Percentiles rank a stretch among this genome's conserved stretches.
phyloP scores from a whole-genome alignment of 352 stramenopile genomes.

The Globisporangium barbulae region DNA sequence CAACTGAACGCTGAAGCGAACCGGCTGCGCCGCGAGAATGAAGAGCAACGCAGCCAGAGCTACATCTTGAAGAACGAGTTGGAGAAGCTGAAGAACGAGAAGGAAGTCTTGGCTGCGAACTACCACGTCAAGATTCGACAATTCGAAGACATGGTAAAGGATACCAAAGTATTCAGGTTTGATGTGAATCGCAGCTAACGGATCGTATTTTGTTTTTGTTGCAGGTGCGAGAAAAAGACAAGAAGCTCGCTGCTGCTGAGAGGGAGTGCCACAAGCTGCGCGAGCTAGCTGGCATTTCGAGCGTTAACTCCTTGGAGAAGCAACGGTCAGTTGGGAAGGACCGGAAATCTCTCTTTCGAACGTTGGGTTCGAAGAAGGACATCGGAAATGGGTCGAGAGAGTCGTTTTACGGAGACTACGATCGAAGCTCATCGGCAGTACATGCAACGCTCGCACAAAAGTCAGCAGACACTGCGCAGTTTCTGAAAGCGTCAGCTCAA shows the following conservation, averaged over 20 bases:
- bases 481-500: slow-evolving; percentile 69
- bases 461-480: slow-evolving; percentile 73
- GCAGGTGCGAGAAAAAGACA: slow-evolving; percentile 80
- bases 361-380: slow-evolving; percentile 76
- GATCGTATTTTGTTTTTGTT: not conserved
- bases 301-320: slow-evolving; percentile 20
- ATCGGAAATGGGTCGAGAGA: slow-evolving; percentile 24
- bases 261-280: slow-evolving; percentile 71
- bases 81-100: slow-evolving; percentile 60
- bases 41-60: slow-evolving; percentile 52
- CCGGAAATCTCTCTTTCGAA: slow-evolving; percentile 59
- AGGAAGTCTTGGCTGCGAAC: slow-evolving; percentile 70
- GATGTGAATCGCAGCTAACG: not conserved
- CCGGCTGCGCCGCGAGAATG: slow-evolving; percentile 72
- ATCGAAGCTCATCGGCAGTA: slow-evolving; percentile 45
- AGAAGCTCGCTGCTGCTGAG: slow-evolving; percentile 70
- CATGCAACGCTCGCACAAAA: slow-evolving; percentile 61
- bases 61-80: slow-evolving; percentile 57
- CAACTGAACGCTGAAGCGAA: slow-evolving; percentile 72
- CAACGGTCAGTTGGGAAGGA: slow-evolving; percentile 43
- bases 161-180: not conserved
- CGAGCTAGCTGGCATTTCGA: slow-evolving; percentile 33
- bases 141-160: slow-evolving; percentile 53
- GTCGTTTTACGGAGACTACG: slow-evolving; percentile 26
- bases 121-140: slow-evolving; percentile 85